Evolutionary conservation across 75 land plant genomes (phyloP), one percentile per base, ranked within the genome.

Genomic region (Chamaecyparis obtusa): DNA sequence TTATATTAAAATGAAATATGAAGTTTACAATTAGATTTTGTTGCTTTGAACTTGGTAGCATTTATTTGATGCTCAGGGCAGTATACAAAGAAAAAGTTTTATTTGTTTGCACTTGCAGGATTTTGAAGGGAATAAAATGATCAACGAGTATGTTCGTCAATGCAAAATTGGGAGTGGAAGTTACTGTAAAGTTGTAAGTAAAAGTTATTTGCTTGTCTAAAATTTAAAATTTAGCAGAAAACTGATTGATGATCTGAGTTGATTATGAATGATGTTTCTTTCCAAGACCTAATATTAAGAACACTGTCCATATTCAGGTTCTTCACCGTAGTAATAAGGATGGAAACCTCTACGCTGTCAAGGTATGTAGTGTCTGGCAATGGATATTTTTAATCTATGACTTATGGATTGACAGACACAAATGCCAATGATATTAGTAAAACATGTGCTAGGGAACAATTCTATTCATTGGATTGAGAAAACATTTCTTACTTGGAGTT

Each of bases 111-210:
- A 91, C 33, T 41, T 81, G 44, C 92, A 91, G 92, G 92, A 90
- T 69, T 86, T 74, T 77, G 87, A 90, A 85, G 92, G 92, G 37
- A 85, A 76, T 36, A 91, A 91, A 64, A 91, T 91, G 92, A 86
- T 91, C 75, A 91, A 91, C 84, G 92, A 91, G 39, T 91, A 91
- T 86, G 92, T 91, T 78, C 92, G 92, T 35, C 80, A 85, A 54
- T 83, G 83, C 57, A 91, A 82, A 78, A 85, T 91, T 85, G 92
- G 87, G 32, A 86, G 83, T 16, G 92, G 92, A 74, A 91, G 92
- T 84, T 88, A 90, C 85, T 86, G 92, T 67, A 91, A 91, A 90
- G 92, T 91, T 89, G 92, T 91, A 84, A 86, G 92, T 90, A 33
- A 72, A 15, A 54, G 6, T 83, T 7, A 9, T 51, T 83, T 51